phyloP scores from a whole-genome alignment of 2,329 filamentous ascomycete species.

The Xylaria sp. region DNA sequence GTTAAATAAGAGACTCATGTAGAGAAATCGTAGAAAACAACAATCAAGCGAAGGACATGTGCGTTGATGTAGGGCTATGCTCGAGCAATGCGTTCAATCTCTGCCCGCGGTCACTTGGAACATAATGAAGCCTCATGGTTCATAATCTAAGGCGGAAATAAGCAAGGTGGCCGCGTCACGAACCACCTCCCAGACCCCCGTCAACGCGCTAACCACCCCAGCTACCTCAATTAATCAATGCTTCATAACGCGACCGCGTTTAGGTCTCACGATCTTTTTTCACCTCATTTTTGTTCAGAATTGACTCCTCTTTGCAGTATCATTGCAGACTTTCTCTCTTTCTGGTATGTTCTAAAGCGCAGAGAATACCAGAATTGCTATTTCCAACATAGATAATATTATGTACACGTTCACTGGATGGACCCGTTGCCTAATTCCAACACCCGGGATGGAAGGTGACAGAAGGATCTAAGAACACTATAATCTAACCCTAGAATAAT shows the following conservation, averaged over 20 bases:
- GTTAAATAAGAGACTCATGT: not conserved
- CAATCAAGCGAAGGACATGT: not conserved
- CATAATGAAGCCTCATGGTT: not conserved
- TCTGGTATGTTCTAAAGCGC: too few species aligned
- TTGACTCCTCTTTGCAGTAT: not conserved
- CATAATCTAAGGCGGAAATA: not conserved
- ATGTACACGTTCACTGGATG: too few species aligned
- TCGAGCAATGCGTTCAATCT: not conserved
- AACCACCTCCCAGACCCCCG: not conserved
- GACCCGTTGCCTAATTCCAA: too few species aligned
- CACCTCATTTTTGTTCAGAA: not conserved
- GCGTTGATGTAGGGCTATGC: not conserved
- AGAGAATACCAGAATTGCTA: too few species aligned
- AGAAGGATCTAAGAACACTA: too few species aligned
- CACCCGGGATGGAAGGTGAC: too few species aligned
- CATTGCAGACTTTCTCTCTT: too few species aligned
- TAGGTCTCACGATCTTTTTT: not conserved
- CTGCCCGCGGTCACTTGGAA: not conserved
- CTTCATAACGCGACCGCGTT: slow-evolving; percentile 8
- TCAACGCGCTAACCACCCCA: not conserved
- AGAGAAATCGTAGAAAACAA: not conserved
- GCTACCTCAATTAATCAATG: not conserved
- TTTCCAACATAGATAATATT: too few species aligned
- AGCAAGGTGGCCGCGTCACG: not conserved
- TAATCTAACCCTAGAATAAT: slow-evolving; percentile 2